phyloP scores from a whole-genome alignment of 202 grass and related monocot genomes.

The Alloteropsis angusta region DNA sequence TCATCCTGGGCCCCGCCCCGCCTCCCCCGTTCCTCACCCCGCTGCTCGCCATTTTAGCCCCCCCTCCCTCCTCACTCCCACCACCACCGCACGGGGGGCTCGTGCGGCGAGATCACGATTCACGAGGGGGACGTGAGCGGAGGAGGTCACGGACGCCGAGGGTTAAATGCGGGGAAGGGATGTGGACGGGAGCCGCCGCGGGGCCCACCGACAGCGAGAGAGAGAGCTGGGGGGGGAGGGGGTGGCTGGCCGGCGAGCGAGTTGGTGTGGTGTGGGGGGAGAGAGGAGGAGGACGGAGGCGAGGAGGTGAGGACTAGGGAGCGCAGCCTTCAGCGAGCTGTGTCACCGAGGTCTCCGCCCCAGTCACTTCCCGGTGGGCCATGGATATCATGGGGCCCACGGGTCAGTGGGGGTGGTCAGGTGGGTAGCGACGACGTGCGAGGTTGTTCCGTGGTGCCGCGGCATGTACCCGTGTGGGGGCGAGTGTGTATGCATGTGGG shows the following conservation, averaged over 20 bases:
- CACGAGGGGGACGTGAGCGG: slow-evolving; percentile 17
- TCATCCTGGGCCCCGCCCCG: slow-evolving; percentile 36
- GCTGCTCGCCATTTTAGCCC: slow-evolving; percentile 36
- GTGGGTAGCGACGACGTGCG: not conserved
- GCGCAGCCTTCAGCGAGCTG: slow-evolving; percentile 5
- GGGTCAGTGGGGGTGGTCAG: not conserved
- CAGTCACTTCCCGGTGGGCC: not conserved
- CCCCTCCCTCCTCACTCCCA: not conserved
- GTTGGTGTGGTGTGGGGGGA: not conserved
- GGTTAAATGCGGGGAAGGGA: slow-evolving; percentile 32
- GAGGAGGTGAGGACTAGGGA: not conserved
- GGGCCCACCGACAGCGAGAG: slow-evolving; percentile 27
- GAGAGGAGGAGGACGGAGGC: not conserved
- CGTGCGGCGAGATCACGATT: slow-evolving; percentile 12
- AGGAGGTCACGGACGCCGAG: slow-evolving; percentile 8
- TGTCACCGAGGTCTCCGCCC: not conserved
- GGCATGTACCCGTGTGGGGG: not conserved
- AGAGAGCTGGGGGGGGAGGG: not conserved
- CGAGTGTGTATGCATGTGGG: not conserved
- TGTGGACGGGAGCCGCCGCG: not conserved
- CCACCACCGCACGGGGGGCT: not conserved
- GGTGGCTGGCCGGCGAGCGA: slow-evolving; percentile 25
- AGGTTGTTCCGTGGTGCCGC: not conserved
- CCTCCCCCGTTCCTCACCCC: slow-evolving; percentile 47
- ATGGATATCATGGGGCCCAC: rapidly evolving